Conservation (phyloP, 192 early-diverging fungal genomes). For the Coemansia sp. region DNA sequence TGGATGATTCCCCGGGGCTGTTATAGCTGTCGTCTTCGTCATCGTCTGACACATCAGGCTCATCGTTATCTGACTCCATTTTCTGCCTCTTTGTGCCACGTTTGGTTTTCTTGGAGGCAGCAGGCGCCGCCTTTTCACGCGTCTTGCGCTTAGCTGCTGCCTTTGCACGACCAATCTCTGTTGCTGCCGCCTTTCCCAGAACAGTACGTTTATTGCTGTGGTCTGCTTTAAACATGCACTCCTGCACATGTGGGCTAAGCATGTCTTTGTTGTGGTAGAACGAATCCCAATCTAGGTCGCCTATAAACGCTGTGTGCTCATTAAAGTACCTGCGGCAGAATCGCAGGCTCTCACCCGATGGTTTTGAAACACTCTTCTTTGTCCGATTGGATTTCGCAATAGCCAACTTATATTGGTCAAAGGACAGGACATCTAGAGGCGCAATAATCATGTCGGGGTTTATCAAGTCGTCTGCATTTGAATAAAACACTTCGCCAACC, state of each 20-base stretch:
- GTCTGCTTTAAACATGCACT: constrained; percentile 24
- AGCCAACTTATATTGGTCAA: constrained; percentile 1
- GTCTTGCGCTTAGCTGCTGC: constrained; percentile 14
- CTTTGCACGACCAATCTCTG: constrained; percentile 17
- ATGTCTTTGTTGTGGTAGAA: constrained; percentile 25
- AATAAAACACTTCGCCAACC: constrained; percentile 46
- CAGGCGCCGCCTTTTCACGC: not conserved
- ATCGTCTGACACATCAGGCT: constrained; percentile 5
- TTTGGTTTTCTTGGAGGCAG: constrained; percentile 5
- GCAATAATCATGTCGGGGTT: constrained; percentile 39
- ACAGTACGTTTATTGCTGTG: constrained; percentile 16
- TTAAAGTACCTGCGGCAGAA: constrained; percentile 49
- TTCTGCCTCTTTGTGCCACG: constrained; percentile 15
- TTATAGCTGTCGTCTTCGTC: constrained; percentile 16
- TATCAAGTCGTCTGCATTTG: constrained; percentile 53
- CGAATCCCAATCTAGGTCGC: constrained; percentile 49
- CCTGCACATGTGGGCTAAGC: constrained; percentile 18
- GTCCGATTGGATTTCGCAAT: not conserved
- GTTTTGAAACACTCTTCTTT: not conserved
- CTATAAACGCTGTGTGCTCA: constrained; percentile 39
- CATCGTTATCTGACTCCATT: constrained; percentile 6
- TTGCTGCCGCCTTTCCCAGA: constrained; percentile 19
- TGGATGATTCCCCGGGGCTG: not conserved
- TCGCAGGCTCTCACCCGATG: not conserved
- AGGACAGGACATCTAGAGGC: constrained; percentile 34